Evolutionary conservation across 1,284 basidiomycete species (phyloP), one percentile per base, ranked within the genome.

Genomic region (Microbotryum scabiosae): DNA sequence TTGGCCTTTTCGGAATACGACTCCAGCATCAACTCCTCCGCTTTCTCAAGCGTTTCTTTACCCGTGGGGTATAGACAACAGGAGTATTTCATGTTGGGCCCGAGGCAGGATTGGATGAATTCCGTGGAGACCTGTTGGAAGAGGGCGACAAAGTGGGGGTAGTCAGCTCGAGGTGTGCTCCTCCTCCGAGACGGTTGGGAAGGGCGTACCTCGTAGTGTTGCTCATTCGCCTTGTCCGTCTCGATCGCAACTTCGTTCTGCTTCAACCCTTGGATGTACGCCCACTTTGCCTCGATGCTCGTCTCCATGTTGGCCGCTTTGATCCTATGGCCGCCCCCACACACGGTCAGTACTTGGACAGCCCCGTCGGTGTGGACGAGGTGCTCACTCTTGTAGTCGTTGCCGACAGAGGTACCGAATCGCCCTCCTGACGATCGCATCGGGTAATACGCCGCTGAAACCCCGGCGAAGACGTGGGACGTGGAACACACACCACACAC

Each of bases 161-260:
- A n/a, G n/a, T n/a, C n/a, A n/a, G n/a, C n/a, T n/a, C n/a, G n/a
- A n/a, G n/a, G n/a, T n/a, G n/a, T n/a, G n/a, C n/a, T n/a, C n/a
- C n/a, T n/a, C n/a, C n/a, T n/a, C n/a, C n/a, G n/a, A n/a, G n/a
- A n/a, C n/a, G n/a, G n/a, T n/a, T n/a, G n/a, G n/a, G n/a, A 36
- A 28, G 25, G 21, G 16, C 12, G 62, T 60, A 84, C 84, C 76
- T 88, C 85, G 72, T 88, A 88, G 70, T 88, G 86, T 73, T 88
- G 86, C 69, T 86, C 81, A 69, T 89, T 88, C 41, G 86, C 86
- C 70, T 85, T 85, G 43, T 83, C 81, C 8, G 84, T 80, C 18
- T 83, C 77, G 67, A 84, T 84, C 3, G 86, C 85, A 61, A 88
- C 87, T 25, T 79, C 78, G 14, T 81, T 75, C 0, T 77, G 76